Evolutionary conservation across 148 eudicot species (phyloP).

Genomic region (Heliosperma pusillum): DNA sequence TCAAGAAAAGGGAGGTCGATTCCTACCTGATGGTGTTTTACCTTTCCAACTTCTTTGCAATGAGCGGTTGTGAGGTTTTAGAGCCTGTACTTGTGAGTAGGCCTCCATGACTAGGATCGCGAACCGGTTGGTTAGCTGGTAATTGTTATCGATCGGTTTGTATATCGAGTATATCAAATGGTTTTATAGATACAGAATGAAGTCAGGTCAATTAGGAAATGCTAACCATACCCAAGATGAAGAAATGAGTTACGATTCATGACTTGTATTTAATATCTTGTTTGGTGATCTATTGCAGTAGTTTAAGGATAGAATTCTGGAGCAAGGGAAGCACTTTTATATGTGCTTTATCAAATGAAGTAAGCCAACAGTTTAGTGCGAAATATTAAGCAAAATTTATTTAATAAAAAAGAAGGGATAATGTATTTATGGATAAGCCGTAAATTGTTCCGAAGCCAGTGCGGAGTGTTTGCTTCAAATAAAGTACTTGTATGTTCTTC

Average conservation of each 20-base stretch:
- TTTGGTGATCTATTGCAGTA: neutral
- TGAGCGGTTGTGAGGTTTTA: constrained; percentile 19
- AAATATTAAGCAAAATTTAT: too few species aligned
- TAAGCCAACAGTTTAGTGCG: too few species aligned
- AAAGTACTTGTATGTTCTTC: too few species aligned
- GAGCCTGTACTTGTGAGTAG: neutral
- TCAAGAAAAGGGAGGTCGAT: constrained; percentile 30
- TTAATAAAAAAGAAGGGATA: too few species aligned
- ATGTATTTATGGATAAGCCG: too few species aligned
- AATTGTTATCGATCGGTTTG: neutral
- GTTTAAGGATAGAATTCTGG: neutral
- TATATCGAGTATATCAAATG: neutral
- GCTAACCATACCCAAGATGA: neutral
- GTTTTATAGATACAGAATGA: neutral
- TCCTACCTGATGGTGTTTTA: constrained; percentile 29
- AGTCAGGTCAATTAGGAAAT: neutral
- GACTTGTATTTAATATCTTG: neutral
- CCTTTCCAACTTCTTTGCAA: constrained; percentile 48
- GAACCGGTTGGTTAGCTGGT: neutral
- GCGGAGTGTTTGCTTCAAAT: too few species aligned
- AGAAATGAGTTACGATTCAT: neutral
- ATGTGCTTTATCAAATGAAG: too few species aligned
- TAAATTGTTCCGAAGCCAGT: too few species aligned
- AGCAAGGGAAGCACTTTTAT: neutral
- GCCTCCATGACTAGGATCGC: neutral